Evolutionary conservation across 1,284 basidiomycete species (phyloP).

Genomic region (Cryptococcus depauperatus): DNA sequence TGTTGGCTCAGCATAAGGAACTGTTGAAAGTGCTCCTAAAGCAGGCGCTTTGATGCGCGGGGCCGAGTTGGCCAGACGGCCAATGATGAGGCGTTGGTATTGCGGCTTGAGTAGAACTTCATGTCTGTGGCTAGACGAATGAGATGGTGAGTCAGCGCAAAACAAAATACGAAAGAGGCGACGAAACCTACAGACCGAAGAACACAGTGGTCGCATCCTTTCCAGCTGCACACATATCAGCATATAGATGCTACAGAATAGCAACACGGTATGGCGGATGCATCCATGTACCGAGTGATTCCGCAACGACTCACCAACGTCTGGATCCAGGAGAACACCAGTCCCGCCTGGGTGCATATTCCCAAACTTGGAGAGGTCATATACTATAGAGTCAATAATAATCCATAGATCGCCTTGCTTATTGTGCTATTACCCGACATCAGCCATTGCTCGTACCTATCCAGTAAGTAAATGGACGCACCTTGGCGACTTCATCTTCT

Average conservation of each 20-base stretch:
- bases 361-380: slow-evolving; percentile 68
- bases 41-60: slow-evolving; percentile 51
- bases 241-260: background rate
- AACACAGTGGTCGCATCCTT: slow-evolving; percentile 79
- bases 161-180: background rate
- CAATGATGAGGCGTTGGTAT: slow-evolving; percentile 62
- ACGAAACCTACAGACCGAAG: slow-evolving; percentile 54
- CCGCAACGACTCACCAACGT: slow-evolving; percentile 54
- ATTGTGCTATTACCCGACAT: slow-evolving; percentile 54
- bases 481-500: slow-evolving; percentile 46
- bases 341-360: slow-evolving; percentile 73
- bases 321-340: slow-evolving; percentile 62
- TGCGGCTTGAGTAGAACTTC: slow-evolving; percentile 68
- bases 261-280: background rate
- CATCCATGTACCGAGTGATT: background rate
- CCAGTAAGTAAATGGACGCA: slow-evolving; percentile 17
- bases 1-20: slow-evolving; percentile 69
- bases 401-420: slow-evolving; percentile 70
- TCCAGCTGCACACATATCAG: slow-evolving; percentile 51
- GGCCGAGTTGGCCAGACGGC: slow-evolving; percentile 59
- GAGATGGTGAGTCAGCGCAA: background rate
- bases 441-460: background rate
- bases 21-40: slow-evolving; percentile 52
- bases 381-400: slow-evolving; percentile 73
- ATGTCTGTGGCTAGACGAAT: slow-evolving; percentile 52